Percentiles rank a stretch among this genome's conserved stretches.
These are phyloP conservation scores for Hanseniaspora sp. DNA, from an alignment of 1,139 yeast genomes.

Conservation along the genomic window DNA sequence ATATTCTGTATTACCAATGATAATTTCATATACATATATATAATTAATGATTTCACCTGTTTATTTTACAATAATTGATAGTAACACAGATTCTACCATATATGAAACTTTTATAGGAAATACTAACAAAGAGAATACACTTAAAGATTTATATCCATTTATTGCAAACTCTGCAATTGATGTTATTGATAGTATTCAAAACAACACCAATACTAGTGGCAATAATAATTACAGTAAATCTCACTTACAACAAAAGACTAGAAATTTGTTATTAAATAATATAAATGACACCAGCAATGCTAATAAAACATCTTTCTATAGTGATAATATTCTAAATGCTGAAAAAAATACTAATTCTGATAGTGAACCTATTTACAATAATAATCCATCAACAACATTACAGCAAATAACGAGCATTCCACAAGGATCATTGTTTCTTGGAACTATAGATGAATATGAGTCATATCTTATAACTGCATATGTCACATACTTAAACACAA, in stretches of 20 bases:
- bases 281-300: neutral
- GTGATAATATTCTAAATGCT: neutral
- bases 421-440: constrained; percentile 35
- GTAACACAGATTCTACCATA: constrained; percentile 63
- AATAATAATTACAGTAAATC: constrained; percentile 4
- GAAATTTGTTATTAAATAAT: neutral
- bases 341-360: neutral
- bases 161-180: constrained; percentile 82
- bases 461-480: constrained; percentile 72
- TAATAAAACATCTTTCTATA: neutral
- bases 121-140: constrained; percentile 33
- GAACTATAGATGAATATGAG: constrained; percentile 75
- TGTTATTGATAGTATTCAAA: constrained; percentile 78
- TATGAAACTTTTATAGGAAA: constrained; percentile 69
- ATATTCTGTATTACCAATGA: no score
- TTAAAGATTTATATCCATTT: constrained; percentile 71
- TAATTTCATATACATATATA: no score
- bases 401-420: constrained; percentile 2
- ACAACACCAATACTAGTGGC: constrained; percentile 39
- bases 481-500: constrained; percentile 78
- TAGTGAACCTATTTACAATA: neutral
- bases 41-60: constrained; percentile 38
- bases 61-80: constrained; percentile 80
- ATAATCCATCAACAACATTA: neutral
- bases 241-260: constrained; percentile 9